Evolutionary conservation across 331 rosid genomes (phyloP).

Genomic region (Malus hybrid): DNA sequence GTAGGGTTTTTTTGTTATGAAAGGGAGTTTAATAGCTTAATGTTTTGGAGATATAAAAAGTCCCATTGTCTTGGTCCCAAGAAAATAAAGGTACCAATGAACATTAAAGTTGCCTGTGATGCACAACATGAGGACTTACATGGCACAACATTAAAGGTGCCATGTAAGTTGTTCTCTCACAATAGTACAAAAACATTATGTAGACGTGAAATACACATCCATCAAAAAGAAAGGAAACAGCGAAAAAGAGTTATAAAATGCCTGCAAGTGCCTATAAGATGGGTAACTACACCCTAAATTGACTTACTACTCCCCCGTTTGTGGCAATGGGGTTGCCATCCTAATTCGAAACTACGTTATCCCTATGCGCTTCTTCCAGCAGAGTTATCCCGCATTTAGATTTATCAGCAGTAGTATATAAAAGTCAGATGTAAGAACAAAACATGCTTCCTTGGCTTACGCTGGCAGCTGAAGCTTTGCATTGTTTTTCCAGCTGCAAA

Average conservation of each 20-base stretch:
- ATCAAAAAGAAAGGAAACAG: background rate
- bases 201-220: background rate
- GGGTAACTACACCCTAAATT: slow-evolving; percentile 22
- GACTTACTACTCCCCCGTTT: slow-evolving; percentile 11
- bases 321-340: slow-evolving; percentile 11
- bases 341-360: slow-evolving; percentile 4
- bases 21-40: too few species aligned
- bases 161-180: background rate
- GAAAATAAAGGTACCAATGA: too few species aligned
- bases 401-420: slow-evolving; percentile 14
- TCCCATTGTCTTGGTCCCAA: too few species aligned
- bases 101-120: too few species aligned
- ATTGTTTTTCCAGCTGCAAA: slow-evolving; percentile 91
- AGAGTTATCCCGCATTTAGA: slow-evolving; percentile 7
- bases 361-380: slow-evolving; percentile 6
- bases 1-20: too few species aligned
- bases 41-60: too few species aligned
- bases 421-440: slow-evolving; percentile 12
- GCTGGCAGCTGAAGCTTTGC: slow-evolving; percentile 85
- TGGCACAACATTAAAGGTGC: background rate
- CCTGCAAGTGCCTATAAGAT: slow-evolving; percentile 24
- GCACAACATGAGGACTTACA: too few species aligned
- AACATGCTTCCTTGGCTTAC: slow-evolving; percentile 28
- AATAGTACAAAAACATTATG: background rate
- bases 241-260: background rate